These are phyloP conservation scores for Monosporascus sp. DNA, from an alignment of 2,329 filamentous ascomycete genomes.

Conservation along the genomic window DNA sequence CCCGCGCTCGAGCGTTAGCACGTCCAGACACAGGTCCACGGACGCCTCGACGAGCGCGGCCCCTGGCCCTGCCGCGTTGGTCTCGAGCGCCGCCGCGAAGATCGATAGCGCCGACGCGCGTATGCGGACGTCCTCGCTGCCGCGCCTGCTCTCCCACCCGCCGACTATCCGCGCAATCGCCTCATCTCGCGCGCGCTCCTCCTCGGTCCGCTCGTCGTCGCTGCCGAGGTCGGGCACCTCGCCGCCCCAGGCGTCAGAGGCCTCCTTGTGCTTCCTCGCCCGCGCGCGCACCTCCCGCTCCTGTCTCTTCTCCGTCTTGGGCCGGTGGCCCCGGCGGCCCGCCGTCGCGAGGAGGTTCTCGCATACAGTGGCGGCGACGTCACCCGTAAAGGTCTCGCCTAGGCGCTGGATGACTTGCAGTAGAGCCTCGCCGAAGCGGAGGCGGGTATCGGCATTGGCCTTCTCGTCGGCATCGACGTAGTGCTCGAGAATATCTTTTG, in stretches of 20 bases:
- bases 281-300: slow-evolving; percentile 43
- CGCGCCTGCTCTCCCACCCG: slow-evolving; percentile 62
- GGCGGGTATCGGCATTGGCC: slow-evolving; percentile 55
- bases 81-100: slow-evolving; percentile 55
- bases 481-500: slow-evolving; percentile 58
- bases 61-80: slow-evolving; percentile 52
- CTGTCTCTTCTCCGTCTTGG: slow-evolving; percentile 55
- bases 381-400: slow-evolving; percentile 50
- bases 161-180: slow-evolving; percentile 54
- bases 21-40: slow-evolving; percentile 58
- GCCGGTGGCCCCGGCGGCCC: slow-evolving; percentile 56
- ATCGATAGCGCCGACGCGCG: slow-evolving; percentile 65
- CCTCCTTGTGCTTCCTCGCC: slow-evolving; percentile 44
- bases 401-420: slow-evolving; percentile 59
- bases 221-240: slow-evolving; percentile 36
- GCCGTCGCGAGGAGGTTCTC: slow-evolving; percentile 60
- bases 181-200: slow-evolving; percentile 42
- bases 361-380: slow-evolving; percentile 45
- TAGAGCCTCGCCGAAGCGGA: slow-evolving; percentile 65
- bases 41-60: slow-evolving; percentile 46
- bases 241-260: slow-evolving; percentile 50
- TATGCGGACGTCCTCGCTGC: slow-evolving; percentile 65
- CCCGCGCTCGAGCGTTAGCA: slow-evolving; percentile 58
- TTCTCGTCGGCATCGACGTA: slow-evolving; percentile 61
- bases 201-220: slow-evolving; percentile 32